Percentiles rank a stretch among this genome's conserved stretches.
phyloP scores from a whole-genome alignment of 768 basidiomycete species.

The Tylopilus vinaceipallidus region DNA sequence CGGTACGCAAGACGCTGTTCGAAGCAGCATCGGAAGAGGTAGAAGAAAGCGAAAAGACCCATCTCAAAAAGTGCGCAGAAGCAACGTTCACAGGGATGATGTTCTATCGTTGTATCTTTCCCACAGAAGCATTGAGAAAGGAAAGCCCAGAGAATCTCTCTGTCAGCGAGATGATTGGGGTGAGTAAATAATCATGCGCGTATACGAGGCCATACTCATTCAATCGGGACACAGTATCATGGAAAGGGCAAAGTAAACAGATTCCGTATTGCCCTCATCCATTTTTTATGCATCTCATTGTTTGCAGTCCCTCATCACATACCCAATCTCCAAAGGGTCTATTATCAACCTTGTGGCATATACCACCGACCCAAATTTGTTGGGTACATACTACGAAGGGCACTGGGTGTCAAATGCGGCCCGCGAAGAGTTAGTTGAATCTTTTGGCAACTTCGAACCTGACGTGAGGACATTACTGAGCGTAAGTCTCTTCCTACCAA shows the following conservation, averaged over 20 bases:
- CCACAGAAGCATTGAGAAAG: slow-evolving; percentile 29
- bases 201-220: slow-evolving; percentile 13
- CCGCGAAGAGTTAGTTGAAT: slow-evolving; percentile 30
- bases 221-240: slow-evolving; percentile 6
- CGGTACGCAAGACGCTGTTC: slow-evolving; percentile 24
- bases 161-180: slow-evolving; percentile 16
- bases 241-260: slow-evolving; percentile 11
- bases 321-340: slow-evolving; percentile 37
- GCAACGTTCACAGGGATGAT: slow-evolving; percentile 42
- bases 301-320: slow-evolving; percentile 38
- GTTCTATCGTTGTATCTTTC: slow-evolving; percentile 39
- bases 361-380: slow-evolving; percentile 27
- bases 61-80: slow-evolving; percentile 13
- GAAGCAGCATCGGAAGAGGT: slow-evolving; percentile 11
- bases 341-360: slow-evolving; percentile 38
- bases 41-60: not conserved
- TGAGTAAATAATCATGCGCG: slow-evolving; percentile 16
- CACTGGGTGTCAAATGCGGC: slow-evolving; percentile 30
- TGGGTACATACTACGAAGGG: slow-evolving; percentile 33
- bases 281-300: not conserved
- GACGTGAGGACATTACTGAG: slow-evolving; percentile 30
- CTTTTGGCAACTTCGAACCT: slow-evolving; percentile 37
- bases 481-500: slow-evolving; percentile 10
- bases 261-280: not conserved
- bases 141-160: slow-evolving; percentile 21